Evolutionary conservation across 2,329 filamentous ascomycete genomes (phyloP).

Genomic region (Claviceps sp.): DNA sequence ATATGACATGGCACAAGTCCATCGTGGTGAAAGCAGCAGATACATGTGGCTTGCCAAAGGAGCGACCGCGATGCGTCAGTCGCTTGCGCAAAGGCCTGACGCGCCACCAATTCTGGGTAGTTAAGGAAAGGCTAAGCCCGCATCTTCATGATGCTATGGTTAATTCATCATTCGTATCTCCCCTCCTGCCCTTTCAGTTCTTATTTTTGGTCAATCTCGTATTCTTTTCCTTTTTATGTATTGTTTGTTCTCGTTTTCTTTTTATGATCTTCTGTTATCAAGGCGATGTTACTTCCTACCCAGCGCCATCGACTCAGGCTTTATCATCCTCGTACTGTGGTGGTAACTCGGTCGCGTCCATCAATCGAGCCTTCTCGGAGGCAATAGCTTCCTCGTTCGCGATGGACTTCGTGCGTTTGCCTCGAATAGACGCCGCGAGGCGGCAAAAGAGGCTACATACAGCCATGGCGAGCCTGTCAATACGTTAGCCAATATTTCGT

Average conservation of each 20-base stretch:
- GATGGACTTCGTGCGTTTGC: constrained; percentile 2
- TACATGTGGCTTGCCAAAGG: neutral
- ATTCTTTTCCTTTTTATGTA: neutral
- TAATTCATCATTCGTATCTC: neutral
- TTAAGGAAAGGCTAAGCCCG: neutral
- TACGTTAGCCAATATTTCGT: constrained; percentile 14
- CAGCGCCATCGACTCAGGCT: constrained; percentile 5
- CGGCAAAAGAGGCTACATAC: constrained; percentile 46
- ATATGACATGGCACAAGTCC: neutral
- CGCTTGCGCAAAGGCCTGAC: neutral
- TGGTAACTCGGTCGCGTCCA: constrained; percentile 22
- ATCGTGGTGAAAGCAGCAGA: neutral
- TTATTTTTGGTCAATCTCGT: neutral
- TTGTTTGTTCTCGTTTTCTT: neutral
- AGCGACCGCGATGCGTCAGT: neutral
- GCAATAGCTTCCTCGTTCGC: constrained; percentile 7
- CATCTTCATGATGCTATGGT: neutral
- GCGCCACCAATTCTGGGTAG: neutral
- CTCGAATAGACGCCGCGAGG: constrained; percentile 37
- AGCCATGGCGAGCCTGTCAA: constrained; percentile 45
- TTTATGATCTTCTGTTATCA: neutral
- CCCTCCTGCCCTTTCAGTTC: neutral
- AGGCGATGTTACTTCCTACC: neutral
- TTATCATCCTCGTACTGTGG: constrained; percentile 15
- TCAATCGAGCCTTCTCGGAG: constrained; percentile 38